Conservation (phyloP, 208 protist species). For the Kentomonas sorsogonicus region DNA sequence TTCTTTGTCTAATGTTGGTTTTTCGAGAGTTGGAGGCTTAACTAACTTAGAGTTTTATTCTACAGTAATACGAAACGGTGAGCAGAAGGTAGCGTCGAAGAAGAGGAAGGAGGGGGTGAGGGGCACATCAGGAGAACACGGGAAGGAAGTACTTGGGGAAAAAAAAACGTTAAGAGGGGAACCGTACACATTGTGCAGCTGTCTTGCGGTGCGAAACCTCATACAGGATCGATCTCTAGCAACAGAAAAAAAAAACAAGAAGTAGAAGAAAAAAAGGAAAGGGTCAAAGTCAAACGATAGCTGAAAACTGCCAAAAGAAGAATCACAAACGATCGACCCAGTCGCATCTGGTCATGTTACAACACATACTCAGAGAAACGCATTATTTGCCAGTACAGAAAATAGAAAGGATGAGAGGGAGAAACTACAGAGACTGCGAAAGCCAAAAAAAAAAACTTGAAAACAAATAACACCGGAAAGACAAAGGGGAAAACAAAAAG, state of each 20-base stretch:
- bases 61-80: too few species aligned
- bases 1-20: neutral
- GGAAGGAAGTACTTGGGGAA: neutral
- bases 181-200: neutral
- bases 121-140: neutral
- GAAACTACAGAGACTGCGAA: neutral
- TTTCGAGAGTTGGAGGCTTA: neutral
- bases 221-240: conserved; percentile 2
- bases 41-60: too few species aligned
- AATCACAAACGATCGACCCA: neutral
- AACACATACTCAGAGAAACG: neutral
- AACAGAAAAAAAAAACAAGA: conserved; percentile 13
- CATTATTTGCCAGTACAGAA: neutral
- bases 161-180: conserved; percentile 1
- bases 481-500: too few species aligned
- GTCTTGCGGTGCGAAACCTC: too few species aligned
- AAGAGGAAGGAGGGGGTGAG: neutral
- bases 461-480: neutral
- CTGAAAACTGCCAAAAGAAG: neutral
- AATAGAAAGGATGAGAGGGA: neutral
- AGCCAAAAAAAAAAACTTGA: neutral
- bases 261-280: neutral
- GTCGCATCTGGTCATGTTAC: neutral
- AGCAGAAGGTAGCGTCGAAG: too few species aligned
- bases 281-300: neutral